A percentile compares a stretch with the other conserved stretches of the same genome.
These are phyloP conservation scores for Boletus insuetus DNA, from an alignment of 768 basidiomycete species.

Conservation along the genomic window DNA sequence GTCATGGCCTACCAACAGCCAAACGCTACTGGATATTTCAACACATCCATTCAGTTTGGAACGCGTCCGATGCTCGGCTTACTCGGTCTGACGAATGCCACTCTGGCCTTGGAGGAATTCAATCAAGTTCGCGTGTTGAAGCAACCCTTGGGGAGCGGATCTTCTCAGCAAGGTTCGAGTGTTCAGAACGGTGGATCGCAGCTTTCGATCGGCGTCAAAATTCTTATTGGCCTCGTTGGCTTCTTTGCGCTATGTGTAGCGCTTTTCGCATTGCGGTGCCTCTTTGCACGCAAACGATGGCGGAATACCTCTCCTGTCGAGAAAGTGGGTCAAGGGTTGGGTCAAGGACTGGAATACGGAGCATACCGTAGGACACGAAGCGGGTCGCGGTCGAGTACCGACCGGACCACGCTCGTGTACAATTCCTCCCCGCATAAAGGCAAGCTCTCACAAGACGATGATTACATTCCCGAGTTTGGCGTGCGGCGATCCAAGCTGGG, in stretches of 20 bases:
- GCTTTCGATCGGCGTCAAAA: constrained; percentile 58
- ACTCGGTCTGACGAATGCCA: constrained; percentile 59
- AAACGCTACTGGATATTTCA: constrained; percentile 44
- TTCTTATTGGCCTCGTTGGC: constrained; percentile 55
- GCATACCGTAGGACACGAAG: constrained; percentile 38
- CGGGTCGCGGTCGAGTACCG: constrained; percentile 23
- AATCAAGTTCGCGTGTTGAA: constrained; percentile 64
- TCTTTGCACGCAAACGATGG: constrained; percentile 41
- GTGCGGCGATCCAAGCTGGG: constrained; percentile 5
- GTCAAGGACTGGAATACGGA: constrained; percentile 12
- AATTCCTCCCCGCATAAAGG: constrained; percentile 36
- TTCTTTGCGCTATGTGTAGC: constrained; percentile 55
- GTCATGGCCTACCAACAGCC: constrained; percentile 68
- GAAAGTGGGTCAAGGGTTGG: constrained; percentile 12
- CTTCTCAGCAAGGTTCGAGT: constrained; percentile 6
- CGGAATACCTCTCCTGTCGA: constrained; percentile 13
- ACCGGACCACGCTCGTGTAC: constrained; percentile 36
- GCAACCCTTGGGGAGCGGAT: constrained; percentile 44
- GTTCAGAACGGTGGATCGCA: constrained; percentile 32
- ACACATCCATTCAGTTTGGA: constrained; percentile 20
- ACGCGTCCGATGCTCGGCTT: constrained; percentile 54
- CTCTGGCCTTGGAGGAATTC: constrained; percentile 64
- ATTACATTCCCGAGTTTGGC: constrained; percentile 9
- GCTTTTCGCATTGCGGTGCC: constrained; percentile 56
- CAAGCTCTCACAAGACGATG: constrained; percentile 13